These are phyloP conservation scores for Sclerotinia minor DNA, from an alignment of 2,329 filamentous ascomycete species.

Conservation along the genomic window DNA sequence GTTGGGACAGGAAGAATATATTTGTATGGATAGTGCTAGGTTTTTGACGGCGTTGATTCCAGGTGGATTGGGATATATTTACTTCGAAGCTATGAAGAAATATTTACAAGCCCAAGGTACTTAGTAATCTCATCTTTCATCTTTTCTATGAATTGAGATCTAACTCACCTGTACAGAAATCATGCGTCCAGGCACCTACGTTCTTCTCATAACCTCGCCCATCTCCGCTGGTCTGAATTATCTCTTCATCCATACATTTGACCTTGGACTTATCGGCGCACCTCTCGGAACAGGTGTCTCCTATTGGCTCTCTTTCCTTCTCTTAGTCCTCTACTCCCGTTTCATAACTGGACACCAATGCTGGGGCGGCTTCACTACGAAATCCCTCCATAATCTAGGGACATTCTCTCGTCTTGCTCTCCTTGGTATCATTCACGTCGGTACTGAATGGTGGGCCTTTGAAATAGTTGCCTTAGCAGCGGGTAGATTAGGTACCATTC, in stretches of 20 bases:
- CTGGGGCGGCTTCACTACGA: slow-evolving; percentile 73
- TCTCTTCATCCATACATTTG: slow-evolving; percentile 71
- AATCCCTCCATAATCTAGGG: slow-evolving; percentile 64
- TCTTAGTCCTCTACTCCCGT: slow-evolving; percentile 71
- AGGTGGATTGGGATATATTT: slow-evolving; percentile 82
- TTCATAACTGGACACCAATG: slow-evolving; percentile 72
- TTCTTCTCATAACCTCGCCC: slow-evolving; percentile 78
- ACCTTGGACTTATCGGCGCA: slow-evolving; percentile 73
- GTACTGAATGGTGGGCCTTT: slow-evolving; percentile 94
- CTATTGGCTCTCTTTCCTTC: slow-evolving; percentile 81
- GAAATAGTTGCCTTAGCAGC: slow-evolving; percentile 85
- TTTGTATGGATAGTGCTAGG: slow-evolving; percentile 69
- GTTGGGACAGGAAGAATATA: slow-evolving; percentile 75
- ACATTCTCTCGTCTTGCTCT: slow-evolving; percentile 74
- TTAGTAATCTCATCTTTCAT: slow-evolving; percentile 53
- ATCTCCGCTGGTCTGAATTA: slow-evolving; percentile 80
- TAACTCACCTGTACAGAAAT: slow-evolving; percentile 46
- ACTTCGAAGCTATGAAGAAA: slow-evolving; percentile 84
- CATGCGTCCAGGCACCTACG: slow-evolving; percentile 81
- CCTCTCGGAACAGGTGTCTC: slow-evolving; percentile 80
- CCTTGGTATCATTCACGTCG: slow-evolving; percentile 78
- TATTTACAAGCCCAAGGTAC: slow-evolving; percentile 83
- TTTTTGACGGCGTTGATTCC: slow-evolving; percentile 76
- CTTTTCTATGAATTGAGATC: slow-evolving; percentile 39
- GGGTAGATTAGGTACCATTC: slow-evolving; percentile 74